Evolutionary conservation across 176 grass and related monocot species (phyloP), one percentile per base, ranked within the genome.

Genomic region (Phoenix roebelenii): DNA sequence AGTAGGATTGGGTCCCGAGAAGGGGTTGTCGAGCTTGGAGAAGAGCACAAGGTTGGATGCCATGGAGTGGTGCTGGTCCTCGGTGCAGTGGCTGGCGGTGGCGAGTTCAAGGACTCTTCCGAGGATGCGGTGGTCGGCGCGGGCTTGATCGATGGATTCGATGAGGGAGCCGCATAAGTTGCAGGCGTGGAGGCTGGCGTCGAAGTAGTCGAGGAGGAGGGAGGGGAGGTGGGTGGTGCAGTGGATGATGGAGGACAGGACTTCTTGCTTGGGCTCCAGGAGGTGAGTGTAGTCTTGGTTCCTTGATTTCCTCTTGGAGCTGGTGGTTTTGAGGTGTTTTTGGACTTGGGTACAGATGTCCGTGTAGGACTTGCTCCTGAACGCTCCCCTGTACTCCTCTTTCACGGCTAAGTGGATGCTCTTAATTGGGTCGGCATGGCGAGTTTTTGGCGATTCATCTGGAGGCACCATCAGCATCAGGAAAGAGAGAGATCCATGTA

Each of bases 131-230:
- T 54, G 7, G 51, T 66, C 18, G 17, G 16, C 24, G 50, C 50
- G 51, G 16, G 64, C 64, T 25, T 25, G 9, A 16, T 29, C 5
- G 51, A 55, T 53, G 64, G 51, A n/a, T 15, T 67, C 64, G 24
- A 55, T 30, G 51, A 67, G 64, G 16, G 64, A n/a, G 64, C 24
- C 50, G 64, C 51, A 67, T 25, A 52, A 67, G 51, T 67, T 19
- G 64, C 64, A 54, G 50, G 64, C 64, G n/a, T 22, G 24, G 51
- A 67, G n/a, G 51, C 48, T 55, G 50, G 64, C 23, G 64, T 55
- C n/a, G 51, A 54, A 67, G 24, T 19, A 67, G 17, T 67, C 24
- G 16, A 32, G 64, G 50, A 67, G 50, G 7, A 67, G 50, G 24
- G 50, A 25, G 25, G 50, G 50, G 17, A 29, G 16, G 0, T 6